These are phyloP conservation scores for Populus tremula DNA, from an alignment of 345 rosid genomes.

Conservation along the genomic window DNA sequence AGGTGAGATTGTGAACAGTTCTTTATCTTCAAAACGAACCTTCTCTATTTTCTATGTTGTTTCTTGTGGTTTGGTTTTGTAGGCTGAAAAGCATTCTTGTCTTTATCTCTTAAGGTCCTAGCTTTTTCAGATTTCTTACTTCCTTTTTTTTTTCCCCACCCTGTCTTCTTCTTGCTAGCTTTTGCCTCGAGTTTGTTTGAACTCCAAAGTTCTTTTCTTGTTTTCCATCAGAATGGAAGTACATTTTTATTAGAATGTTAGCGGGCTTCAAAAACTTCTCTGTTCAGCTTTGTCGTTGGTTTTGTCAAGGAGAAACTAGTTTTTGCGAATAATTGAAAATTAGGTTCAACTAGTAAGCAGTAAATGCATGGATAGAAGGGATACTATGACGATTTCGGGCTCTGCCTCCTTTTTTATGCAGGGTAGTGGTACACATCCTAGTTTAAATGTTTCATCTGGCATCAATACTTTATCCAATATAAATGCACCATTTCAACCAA, in stretches of 20 bases:
- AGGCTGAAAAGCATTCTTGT: slow-evolving; percentile 48
- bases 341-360: slow-evolving; percentile 30
- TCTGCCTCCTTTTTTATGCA: slow-evolving; percentile 78
- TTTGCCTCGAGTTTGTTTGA: slow-evolving; percentile 12
- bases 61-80: slow-evolving; percentile 41
- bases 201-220: slow-evolving; percentile 9
- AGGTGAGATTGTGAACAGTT: slow-evolving; percentile 48
- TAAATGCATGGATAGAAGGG: slow-evolving; percentile 98
- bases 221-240: slow-evolving; percentile 1
- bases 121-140: slow-evolving; percentile 28
- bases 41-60: slow-evolving; percentile 27
- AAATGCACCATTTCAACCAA: slow-evolving; percentile 59
- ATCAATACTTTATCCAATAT: slow-evolving; percentile 48
- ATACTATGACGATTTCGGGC: slow-evolving; percentile 70
- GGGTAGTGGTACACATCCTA: slow-evolving; percentile 63
- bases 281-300: too few relatives aligned
- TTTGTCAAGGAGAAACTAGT: background rate
- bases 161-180: slow-evolving; percentile 5
- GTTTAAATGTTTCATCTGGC: slow-evolving; percentile 61
- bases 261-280: too few relatives aligned
- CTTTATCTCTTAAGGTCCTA: slow-evolving; percentile 26
- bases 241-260: slow-evolving; percentile 11
- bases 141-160: background rate
- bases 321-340: slow-evolving; percentile 11
- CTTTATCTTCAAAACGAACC: slow-evolving; percentile 44